Conservation (phyloP, 164 flowering plant species). For the Annona squamosa region DNA sequence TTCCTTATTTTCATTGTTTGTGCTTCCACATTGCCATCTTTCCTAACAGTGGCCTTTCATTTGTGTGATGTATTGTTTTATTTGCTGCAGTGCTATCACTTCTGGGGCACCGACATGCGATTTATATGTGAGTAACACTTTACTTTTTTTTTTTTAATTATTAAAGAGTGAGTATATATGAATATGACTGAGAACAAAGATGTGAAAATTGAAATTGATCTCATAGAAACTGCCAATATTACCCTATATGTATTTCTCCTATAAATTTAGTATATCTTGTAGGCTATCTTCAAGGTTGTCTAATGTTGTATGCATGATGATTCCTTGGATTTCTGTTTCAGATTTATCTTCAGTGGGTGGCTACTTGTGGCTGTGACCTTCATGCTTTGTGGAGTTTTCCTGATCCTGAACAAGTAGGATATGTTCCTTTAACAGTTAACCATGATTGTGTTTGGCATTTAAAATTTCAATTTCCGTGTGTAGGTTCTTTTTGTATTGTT, state of each 20-base stretch:
- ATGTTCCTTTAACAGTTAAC: background rate
- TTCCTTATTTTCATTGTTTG: background rate
- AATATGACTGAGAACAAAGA: background rate
- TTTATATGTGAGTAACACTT: slow-evolving; percentile 50
- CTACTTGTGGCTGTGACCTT: slow-evolving; percentile 77
- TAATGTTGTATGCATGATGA: background rate
- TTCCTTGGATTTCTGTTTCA: slow-evolving; percentile 26
- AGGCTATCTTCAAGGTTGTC: background rate
- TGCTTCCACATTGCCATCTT: background rate
- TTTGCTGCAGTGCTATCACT: slow-evolving; percentile 69
- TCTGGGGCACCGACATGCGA: slow-evolving; percentile 59
- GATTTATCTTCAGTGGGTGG: slow-evolving; percentile 87
- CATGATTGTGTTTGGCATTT: background rate
- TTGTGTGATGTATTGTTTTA: background rate
- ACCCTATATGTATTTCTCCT: too few species aligned
- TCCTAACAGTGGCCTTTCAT: background rate
- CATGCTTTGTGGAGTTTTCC: slow-evolving; percentile 75
- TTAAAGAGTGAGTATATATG: background rate
- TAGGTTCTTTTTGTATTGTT: too few species aligned
- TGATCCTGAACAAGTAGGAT: slow-evolving; percentile 73
- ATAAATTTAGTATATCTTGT: background rate
- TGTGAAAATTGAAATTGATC: background rate
- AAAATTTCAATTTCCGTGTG: too few species aligned
- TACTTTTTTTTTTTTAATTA: background rate
- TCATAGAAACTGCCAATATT: too few species aligned